Percentiles rank a stretch among this genome's conserved stretches.
Evolutionary conservation across 495 filamentous ascomycete genomes (phyloP).

Genomic region (Trypethelium eluteriae): DNA sequence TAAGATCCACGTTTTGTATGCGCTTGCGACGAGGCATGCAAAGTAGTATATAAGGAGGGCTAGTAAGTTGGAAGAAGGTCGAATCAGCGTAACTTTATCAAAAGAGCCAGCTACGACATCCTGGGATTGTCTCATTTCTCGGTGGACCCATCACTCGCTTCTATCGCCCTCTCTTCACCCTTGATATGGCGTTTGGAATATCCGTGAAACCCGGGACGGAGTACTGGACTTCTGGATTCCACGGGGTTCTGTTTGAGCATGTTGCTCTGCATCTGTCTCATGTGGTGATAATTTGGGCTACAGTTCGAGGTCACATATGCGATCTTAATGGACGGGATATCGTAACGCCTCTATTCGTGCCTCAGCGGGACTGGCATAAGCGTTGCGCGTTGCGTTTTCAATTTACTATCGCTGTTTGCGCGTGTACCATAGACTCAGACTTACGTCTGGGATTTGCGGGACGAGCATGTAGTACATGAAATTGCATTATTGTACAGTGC

Average conservation of each 20-base stretch:
- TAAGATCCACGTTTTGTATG: constrained; percentile 39
- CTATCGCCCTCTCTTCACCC: neutral
- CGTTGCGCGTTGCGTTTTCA: neutral
- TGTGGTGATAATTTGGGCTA: neutral
- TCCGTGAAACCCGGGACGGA: neutral
- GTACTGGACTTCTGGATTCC: constrained; percentile 8
- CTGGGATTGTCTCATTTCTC: neutral
- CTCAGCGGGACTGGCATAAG: constrained; percentile 6
- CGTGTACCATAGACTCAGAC: constrained; percentile 8
- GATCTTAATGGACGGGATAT: neutral
- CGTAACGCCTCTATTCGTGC: neutral
- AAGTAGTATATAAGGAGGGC: neutral
- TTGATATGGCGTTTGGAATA: constrained; percentile 1
- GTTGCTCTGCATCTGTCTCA: neutral
- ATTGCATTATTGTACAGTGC: constrained; percentile 7
- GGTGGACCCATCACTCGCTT: constrained; percentile 9
- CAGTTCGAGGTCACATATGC: neutral
- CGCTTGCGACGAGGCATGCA: neutral
- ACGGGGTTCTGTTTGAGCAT: neutral
- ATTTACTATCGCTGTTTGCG: neutral
- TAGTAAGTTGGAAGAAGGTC: neutral
- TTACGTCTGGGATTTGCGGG: neutral
- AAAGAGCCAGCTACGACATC: neutral
- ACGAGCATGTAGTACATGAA: neutral
- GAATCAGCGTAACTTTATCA: neutral